Base-by-base conservation (phyloP, 768 basidiomycete genomes). In the Coprinopsis strossmayeri region DNA sequence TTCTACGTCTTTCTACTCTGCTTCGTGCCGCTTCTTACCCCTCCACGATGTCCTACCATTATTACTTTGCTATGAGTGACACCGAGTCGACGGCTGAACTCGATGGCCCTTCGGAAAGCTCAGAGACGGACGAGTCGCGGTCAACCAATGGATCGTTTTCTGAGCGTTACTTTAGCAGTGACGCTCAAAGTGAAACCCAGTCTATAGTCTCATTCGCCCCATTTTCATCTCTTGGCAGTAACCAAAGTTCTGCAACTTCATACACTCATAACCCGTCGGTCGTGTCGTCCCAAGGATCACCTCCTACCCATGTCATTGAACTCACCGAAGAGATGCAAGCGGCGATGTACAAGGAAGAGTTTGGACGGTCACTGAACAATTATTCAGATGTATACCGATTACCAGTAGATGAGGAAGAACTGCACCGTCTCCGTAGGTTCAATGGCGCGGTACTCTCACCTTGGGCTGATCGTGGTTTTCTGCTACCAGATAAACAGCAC, bases 321-420 rank as follows among this genome's bases (percentile, higher is more conserved):
- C 7, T 45, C 18, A 28, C 43, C 15, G 9, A 27, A 4, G 43
- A 45, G 23, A n/a, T 28, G 25, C 43, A 45, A 11, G 43, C 43
- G 30, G 25, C 43, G 21, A 28, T 45, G 28, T 45, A 45, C 43
- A 45, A 45, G 28, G 9, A 45, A 15, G 84, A 88, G 58, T 83
- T 77, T 50, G 87, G 87, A 0, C 71, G 87, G 34, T 75, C 71
- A 26, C 60, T 91, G 34, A 90, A 90, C 65, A 87, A 81, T 53
- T 84, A 84, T 54, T 90, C 87, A 1, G 85, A 90, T 38, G 74
- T 89, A 2, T 91, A 91, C 58, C 76, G 76, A 32, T 69, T 91
- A 20, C 85, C 88, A 7, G 88, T 85, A 23, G 88, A 90, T 53
- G 82, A 84, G 7, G 84, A 87, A 57, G 88, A 90, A 54, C 64